Evolutionary conservation across 176 grass and related monocot species (phyloP).

Genomic region (Elymus sibiricus): DNA sequence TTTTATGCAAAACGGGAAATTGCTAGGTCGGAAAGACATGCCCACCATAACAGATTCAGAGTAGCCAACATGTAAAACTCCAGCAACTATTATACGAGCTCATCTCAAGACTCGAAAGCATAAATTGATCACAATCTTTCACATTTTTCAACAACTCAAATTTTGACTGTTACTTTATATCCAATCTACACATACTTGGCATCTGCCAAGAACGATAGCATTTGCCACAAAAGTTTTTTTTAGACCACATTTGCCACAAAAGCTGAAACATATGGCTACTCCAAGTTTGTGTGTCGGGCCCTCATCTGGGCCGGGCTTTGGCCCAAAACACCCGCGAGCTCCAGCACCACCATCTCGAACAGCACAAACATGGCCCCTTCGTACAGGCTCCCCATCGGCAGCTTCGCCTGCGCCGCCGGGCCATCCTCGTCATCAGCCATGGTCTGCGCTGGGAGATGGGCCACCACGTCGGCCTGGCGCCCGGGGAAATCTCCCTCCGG

Average conservation of each 20-base stretch:
- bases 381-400: slow-evolving; percentile 96
- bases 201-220: too few species aligned
- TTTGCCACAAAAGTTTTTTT: not conserved
- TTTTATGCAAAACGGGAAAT: too few species aligned
- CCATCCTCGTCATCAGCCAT: slow-evolving; percentile 62
- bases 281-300: slow-evolving; percentile 64
- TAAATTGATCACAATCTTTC: too few species aligned
- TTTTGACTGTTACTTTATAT: too few species aligned
- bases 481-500: slow-evolving; percentile 36
- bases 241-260: not conserved
- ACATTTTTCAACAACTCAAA: too few species aligned
- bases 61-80: too few species aligned
- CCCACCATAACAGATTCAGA: too few species aligned
- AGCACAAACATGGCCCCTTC: slow-evolving; percentile 94
- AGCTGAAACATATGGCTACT: slow-evolving; percentile 17
- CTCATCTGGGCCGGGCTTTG: slow-evolving; percentile 58
- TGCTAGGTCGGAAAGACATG: too few species aligned
- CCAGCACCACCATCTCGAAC: slow-evolving; percentile 87
- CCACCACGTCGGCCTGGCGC: slow-evolving; percentile 53
- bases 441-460: slow-evolving; percentile 67
- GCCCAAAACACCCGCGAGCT: slow-evolving; percentile 42
- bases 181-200: too few species aligned
- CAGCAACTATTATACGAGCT: too few species aligned
- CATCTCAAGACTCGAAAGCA: too few species aligned
- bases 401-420: slow-evolving; percentile 28